phyloP scores from a whole-genome alignment of 2,329 filamentous ascomycete species.

The Plenodomus lindquistii region DNA sequence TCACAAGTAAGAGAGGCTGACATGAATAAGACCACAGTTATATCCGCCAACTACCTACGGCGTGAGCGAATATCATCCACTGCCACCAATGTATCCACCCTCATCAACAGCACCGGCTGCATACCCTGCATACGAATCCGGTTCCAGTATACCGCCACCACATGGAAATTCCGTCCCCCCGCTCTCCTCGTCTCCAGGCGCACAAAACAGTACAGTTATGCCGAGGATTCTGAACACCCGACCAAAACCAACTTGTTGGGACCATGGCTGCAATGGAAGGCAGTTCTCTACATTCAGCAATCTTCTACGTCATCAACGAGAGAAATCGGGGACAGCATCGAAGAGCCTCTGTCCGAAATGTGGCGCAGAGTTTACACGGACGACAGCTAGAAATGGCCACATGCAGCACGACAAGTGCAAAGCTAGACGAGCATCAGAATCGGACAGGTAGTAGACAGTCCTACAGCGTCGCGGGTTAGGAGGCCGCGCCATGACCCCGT shows the following conservation, averaged over 20 bases:
- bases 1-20: constrained; percentile 10
- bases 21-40: constrained; percentile 26
- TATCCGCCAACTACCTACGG: constrained; percentile 42
- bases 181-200: constrained; percentile 32
- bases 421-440: constrained; percentile 59
- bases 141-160: constrained; percentile 25
- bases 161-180: constrained; percentile 22
- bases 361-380: constrained; percentile 90
- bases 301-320: constrained; percentile 85
- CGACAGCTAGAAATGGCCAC: constrained; percentile 86
- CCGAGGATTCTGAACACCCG: constrained; percentile 71
- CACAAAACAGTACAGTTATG: constrained; percentile 32
- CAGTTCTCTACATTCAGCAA: constrained; percentile 98
- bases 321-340: constrained; percentile 87
- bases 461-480: not conserved
- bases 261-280: constrained; percentile 93
- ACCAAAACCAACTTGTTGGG: constrained; percentile 96
- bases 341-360: constrained; percentile 91
- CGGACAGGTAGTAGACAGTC: constrained; percentile 21
- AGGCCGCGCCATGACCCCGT: not conserved
- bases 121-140: constrained; percentile 38
- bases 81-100: constrained; percentile 44
- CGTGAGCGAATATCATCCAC: constrained; percentile 38
- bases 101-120: constrained; percentile 34
- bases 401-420: constrained; percentile 90